Conservation (phyloP, 2,329 filamentous ascomycete species). For the Fusarium torulosum region DNA sequence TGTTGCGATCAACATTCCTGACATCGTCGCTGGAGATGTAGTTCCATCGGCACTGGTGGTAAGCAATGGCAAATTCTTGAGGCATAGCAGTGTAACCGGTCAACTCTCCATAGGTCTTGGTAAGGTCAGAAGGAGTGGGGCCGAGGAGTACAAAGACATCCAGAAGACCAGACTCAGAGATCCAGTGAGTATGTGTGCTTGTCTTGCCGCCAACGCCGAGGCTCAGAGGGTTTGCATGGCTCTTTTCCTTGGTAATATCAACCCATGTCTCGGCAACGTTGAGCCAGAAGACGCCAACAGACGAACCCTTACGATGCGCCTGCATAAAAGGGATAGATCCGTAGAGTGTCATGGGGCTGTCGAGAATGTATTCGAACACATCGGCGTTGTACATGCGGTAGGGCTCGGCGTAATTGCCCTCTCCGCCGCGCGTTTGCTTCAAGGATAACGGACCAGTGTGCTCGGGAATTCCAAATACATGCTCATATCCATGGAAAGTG, state of each 20-base stretch:
- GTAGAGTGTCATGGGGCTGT: conserved; percentile 98
- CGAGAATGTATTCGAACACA: conserved; percentile 96
- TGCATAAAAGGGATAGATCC: conserved; percentile 99
- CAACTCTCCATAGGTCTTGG: conserved; percentile 85
- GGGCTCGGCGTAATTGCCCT: conserved; percentile 86
- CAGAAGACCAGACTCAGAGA: conserved; percentile 89
- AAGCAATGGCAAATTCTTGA: conserved; percentile 90
- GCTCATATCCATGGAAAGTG: conserved; percentile 88
- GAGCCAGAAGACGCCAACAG: conserved; percentile 96
- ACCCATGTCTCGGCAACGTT: conserved; percentile 98
- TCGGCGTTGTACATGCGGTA: conserved; percentile 97
- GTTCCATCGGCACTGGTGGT: conserved; percentile 99
- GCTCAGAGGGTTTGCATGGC: conserved; percentile 79
- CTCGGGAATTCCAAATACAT: conserved; percentile 95
- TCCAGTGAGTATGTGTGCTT: conserved; percentile 93
- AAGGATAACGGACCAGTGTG: conserved; percentile 90
- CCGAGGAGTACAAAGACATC: conserved; percentile 97
- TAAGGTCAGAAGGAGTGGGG: conserved; percentile 84
- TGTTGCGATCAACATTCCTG: conserved; percentile 94
- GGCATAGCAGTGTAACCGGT: conserved; percentile 93
- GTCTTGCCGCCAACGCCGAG: conserved; percentile 77
- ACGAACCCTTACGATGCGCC: conserved; percentile 92
- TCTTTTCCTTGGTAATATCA: conserved; percentile 86
- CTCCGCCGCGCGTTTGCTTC: conserved; percentile 89
- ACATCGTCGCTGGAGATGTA: conserved; percentile 98